A percentile compares a stretch with the other conserved stretches of the same genome.
Evolutionary conservation across 176 grass and related monocot genomes (phyloP).

Genomic region (Ampelocalamus luodianensis): DNA sequence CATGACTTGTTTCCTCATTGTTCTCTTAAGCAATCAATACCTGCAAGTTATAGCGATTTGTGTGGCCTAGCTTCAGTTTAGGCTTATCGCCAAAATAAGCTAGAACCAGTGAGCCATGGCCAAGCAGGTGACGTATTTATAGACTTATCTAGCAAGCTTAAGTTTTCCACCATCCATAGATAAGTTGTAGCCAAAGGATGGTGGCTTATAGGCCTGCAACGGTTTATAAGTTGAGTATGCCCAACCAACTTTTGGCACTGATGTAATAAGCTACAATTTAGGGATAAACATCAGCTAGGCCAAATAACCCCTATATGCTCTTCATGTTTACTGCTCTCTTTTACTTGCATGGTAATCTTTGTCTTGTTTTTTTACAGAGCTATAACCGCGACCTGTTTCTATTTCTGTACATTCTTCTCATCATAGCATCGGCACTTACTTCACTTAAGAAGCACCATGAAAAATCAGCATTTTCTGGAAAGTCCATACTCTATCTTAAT

Average conservation of each 20-base stretch:
- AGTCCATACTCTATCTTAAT: constrained; percentile 77
- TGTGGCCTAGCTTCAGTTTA: constrained; percentile 22
- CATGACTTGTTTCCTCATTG: constrained; percentile 19
- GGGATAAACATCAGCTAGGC: constrained; percentile 1
- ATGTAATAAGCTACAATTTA: constrained; percentile 6
- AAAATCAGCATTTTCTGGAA: constrained; percentile 76
- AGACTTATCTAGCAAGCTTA: neutral
- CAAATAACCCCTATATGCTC: neutral
- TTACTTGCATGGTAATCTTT: constrained; percentile 38
- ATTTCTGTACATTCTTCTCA: constrained; percentile 75
- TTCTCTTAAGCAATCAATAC: constrained; percentile 26
- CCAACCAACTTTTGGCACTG: neutral
- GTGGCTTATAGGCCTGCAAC: neutral
- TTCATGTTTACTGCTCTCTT: neutral
- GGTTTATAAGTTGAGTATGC: neutral
- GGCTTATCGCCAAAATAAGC: neutral
- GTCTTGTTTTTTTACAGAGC: constrained; percentile 53
- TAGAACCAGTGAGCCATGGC: neutral
- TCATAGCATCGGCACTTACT: constrained; percentile 69
- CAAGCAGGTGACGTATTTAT: constrained; percentile 7
- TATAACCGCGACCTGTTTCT: constrained; percentile 79
- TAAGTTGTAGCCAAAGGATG: neutral
- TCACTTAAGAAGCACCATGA: constrained; percentile 83
- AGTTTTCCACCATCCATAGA: constrained; percentile 9
- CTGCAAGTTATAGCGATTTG: constrained; percentile 12